phyloP scores from a whole-genome alignment of 2,329 filamentous ascomycete species.

The Diaporthe sp. region DNA sequence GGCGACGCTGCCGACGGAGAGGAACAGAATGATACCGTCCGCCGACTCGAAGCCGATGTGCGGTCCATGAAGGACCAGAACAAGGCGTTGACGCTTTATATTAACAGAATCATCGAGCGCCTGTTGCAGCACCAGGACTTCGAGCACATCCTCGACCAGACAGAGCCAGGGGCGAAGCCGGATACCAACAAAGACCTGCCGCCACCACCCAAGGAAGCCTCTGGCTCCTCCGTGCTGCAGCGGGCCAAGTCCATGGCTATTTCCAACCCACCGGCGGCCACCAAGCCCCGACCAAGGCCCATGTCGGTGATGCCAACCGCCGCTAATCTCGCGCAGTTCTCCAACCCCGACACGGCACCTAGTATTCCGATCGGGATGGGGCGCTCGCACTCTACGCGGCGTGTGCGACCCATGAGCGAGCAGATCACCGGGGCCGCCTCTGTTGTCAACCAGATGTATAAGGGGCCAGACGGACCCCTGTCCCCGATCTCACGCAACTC shows the following conservation, averaged over 20 bases:
- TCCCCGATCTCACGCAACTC: constrained; percentile 73
- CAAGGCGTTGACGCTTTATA: constrained; percentile 96
- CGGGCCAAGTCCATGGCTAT: constrained; percentile 73
- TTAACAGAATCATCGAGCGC: constrained; percentile 98
- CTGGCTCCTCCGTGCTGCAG: constrained; percentile 67
- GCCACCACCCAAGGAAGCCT: constrained; percentile 72
- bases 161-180: constrained; percentile 64
- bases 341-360: constrained; percentile 80
- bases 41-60: constrained; percentile 82
- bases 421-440: constrained; percentile 75
- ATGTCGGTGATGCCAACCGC: constrained; percentile 67
- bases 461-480: constrained; percentile 75
- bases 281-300: constrained; percentile 65
- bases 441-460: constrained; percentile 92
- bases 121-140: constrained; percentile 95
- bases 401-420: constrained; percentile 71
- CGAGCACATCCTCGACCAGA: constrained; percentile 91
- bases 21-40: constrained; percentile 64
- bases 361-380: constrained; percentile 78
- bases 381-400: constrained; percentile 66
- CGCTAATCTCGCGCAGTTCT: constrained; percentile 54
- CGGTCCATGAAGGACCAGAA: constrained; percentile 91
- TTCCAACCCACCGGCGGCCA: constrained; percentile 50
- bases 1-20: constrained; percentile 76
- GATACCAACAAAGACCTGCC: constrained; percentile 89